Conservation (phyloP, 306 rosid species). For the Macrotyloma uniflorum region DNA sequence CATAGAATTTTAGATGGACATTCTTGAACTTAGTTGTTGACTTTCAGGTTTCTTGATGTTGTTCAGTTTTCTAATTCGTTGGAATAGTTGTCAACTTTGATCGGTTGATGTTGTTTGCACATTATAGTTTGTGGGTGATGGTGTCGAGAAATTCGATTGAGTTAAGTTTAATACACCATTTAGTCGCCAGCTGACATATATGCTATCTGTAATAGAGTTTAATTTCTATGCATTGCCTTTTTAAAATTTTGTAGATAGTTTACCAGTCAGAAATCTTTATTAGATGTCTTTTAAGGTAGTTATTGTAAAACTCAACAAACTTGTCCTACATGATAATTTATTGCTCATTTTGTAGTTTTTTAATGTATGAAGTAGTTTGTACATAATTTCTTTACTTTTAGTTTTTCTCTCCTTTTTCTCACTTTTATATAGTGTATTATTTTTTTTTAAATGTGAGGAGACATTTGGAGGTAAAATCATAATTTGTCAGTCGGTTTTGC, state of each 20-base stretch:
- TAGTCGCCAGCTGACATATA: neutral
- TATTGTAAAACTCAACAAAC: neutral
- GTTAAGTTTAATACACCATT: neutral
- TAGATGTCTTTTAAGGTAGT: neutral
- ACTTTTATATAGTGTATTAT: neutral
- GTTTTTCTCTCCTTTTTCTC: neutral
- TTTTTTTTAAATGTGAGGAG: neutral
- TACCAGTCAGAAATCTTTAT: neutral
- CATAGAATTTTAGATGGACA: neutral
- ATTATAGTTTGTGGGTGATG: neutral
- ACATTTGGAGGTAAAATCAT: neutral
- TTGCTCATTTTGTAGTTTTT: constrained; percentile 1
- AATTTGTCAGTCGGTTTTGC: neutral
- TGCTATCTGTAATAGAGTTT: neutral
- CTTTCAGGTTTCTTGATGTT: neutral
- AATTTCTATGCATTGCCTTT: neutral
- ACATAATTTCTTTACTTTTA: neutral
- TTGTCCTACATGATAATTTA: neutral
- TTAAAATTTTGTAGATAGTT: neutral
- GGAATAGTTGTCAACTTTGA: neutral
- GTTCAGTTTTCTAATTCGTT: constrained; percentile 16
- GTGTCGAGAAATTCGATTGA: neutral
- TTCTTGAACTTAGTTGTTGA: constrained; percentile 17
- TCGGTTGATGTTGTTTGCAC: neutral
- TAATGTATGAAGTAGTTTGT: neutral